phyloP scores from a whole-genome alignment of 306 rosid species.

The cucumber (Cucumis sativus) region Cucumber_9930_V3 NC_026657.2:6526001-6526500 shows the following conservation, averaged over 20 bases:
- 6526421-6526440: not conserved
- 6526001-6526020: not conserved
- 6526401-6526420: not conserved
- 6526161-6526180: too few species aligned
- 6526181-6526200: too few species aligned
- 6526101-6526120: not conserved
- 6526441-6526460: not conserved
- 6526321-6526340: not conserved
- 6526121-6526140: not conserved
- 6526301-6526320: not conserved
- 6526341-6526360: not conserved
- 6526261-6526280: not conserved
- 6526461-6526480: not conserved
- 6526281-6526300: not conserved
- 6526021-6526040: not conserved
- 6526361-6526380: not conserved
- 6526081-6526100: not conserved
- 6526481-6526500: not conserved
- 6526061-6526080: not conserved
- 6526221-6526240: not conserved
- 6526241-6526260: not conserved
- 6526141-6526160: too few species aligned
- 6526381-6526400: not conserved
- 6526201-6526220: not conserved
- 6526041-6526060: not conserved